Percentiles rank a stretch among this genome's conserved stretches.
Evolutionary conservation across 345 rosid genomes (phyloP).

Genomic region (Linum tenue): DNA sequence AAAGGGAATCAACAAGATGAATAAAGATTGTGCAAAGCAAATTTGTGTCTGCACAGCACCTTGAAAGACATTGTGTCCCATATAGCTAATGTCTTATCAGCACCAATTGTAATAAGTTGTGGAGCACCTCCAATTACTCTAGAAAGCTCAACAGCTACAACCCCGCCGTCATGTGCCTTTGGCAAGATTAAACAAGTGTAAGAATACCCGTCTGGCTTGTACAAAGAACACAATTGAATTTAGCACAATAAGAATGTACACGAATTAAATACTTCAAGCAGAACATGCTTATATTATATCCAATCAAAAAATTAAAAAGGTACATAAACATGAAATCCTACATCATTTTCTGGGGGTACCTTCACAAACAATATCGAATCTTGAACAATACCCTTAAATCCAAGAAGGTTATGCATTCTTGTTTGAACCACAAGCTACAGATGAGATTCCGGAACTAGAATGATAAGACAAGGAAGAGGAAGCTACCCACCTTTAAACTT

Average conservation of each 20-base stretch:
- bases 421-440: not conserved
- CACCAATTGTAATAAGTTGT: slow-evolving; percentile 91
- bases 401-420: not conserved
- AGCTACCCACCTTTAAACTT: slow-evolving; percentile 61
- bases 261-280: not conserved
- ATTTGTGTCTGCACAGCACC: slow-evolving; percentile 33
- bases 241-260: not conserved
- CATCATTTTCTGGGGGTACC: not conserved
- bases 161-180: slow-evolving; percentile 99
- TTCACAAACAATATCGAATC: not conserved
- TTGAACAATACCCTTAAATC: not conserved
- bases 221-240: not conserved
- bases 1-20: not conserved
- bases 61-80: slow-evolving; percentile 98
- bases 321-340: not conserved
- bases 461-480: not conserved
- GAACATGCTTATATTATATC: not conserved
- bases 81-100: slow-evolving; percentile 93
- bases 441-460: not conserved
- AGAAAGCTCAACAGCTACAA: slow-evolving; percentile 86
- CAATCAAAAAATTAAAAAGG: not conserved
- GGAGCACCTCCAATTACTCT: slow-evolving; percentile 96
- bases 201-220: not conserved
- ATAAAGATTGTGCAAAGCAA: not conserved
- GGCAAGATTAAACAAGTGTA: not conserved